phyloP scores from a whole-genome alignment of 352 stramenopile genomes.

The Thalassiosira hispida region DNA sequence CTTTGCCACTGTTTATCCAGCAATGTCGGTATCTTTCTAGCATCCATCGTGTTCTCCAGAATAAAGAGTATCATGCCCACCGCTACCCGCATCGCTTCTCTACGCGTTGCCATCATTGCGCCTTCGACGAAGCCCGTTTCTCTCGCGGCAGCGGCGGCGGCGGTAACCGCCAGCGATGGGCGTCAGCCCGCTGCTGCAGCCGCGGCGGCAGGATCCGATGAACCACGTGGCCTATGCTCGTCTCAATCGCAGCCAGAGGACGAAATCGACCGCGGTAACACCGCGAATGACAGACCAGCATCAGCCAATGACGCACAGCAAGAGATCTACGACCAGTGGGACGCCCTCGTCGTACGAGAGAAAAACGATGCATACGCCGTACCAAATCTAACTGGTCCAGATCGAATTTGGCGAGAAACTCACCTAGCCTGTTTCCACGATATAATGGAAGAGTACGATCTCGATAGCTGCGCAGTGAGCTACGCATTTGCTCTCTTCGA shows the following conservation, averaged over 20 bases:
- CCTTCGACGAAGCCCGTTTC: not conserved
- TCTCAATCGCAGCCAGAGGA: too few species aligned
- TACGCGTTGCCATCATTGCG: not conserved
- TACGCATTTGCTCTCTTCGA: constrained; percentile 10
- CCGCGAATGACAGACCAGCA: too few species aligned
- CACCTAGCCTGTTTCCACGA: not conserved
- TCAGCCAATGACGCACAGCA: too few species aligned
- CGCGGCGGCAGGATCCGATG: not conserved
- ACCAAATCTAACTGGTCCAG: not conserved
- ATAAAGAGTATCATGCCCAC: constrained; percentile 11
- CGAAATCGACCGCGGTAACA: too few species aligned
- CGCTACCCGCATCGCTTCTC: not conserved
- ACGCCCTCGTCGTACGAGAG: constrained; percentile 17
- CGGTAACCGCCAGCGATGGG: not conserved
- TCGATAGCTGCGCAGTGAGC: constrained; percentile 2
- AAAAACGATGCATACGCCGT: not conserved
- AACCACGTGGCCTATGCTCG: too few species aligned
- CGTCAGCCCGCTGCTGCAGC: not conserved
- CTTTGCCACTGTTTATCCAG: too few species aligned
- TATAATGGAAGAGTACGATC: constrained; percentile 6
- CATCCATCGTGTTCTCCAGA: constrained; percentile 26
- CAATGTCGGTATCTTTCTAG: constrained; percentile 23
- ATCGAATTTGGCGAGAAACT: not conserved
- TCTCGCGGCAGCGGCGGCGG: not conserved
- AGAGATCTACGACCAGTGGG: constrained; percentile 15